Conservation (phyloP, 192 early-diverging fungal species). For the Rhizophagus clarus region DNA sequence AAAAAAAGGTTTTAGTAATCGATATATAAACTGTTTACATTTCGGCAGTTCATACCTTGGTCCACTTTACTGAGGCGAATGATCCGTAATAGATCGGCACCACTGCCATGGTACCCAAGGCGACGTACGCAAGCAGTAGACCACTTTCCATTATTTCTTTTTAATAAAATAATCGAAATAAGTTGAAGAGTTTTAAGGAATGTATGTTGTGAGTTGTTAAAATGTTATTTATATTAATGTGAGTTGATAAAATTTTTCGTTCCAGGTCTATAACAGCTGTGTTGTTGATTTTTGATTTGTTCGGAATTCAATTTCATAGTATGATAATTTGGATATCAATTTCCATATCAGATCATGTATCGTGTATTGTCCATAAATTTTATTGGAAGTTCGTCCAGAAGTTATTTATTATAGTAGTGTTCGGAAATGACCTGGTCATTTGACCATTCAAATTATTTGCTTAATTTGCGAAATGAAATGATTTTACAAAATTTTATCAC, state of each 20-base stretch:
- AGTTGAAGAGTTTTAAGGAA: not conserved
- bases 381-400: too few species aligned
- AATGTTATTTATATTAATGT: not conserved
- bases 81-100: slow-evolving; percentile 88
- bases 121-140: slow-evolving; percentile 80
- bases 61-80: slow-evolving; percentile 65
- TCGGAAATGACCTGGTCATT: too few species aligned
- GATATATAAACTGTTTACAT: not conserved
- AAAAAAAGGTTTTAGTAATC: not conserved
- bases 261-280: not conserved
- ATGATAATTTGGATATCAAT: too few species aligned
- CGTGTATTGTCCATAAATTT: too few species aligned
- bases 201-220: not conserved
- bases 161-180: not conserved
- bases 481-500: too few species aligned
- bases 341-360: too few species aligned
- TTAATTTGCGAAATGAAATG: too few species aligned
- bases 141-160: slow-evolving; percentile 40
- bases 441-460: too few species aligned
- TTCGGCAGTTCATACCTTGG: slow-evolving; percentile 41
- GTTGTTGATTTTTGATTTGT: slow-evolving; percentile 1
- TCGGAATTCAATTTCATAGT: not conserved
- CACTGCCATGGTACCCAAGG: slow-evolving; percentile 83
- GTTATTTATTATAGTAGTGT: too few species aligned
- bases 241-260: not conserved